These are phyloP conservation scores for Mucor velutinosus DNA, from an alignment of 371 early-diverging fungal species.

Conservation along the genomic window DNA sequence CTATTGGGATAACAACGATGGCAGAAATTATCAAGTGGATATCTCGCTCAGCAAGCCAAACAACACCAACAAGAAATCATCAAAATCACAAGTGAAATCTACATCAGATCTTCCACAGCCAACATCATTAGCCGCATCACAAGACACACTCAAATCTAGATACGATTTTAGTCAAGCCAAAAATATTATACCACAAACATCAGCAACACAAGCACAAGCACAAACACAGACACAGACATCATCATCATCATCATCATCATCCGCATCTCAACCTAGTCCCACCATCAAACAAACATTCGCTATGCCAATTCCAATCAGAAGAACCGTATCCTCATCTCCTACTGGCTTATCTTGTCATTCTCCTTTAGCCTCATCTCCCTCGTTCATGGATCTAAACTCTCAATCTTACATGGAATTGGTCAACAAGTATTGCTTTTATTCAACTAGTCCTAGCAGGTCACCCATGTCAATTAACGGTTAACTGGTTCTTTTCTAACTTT, in stretches of 20 bases:
- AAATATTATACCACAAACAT: not conserved
- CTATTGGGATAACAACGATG: slow-evolving; percentile 29
- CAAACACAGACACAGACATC: not conserved
- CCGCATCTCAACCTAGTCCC: not conserved
- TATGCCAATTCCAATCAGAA: slow-evolving; percentile 19
- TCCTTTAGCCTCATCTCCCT: slow-evolving; percentile 22
- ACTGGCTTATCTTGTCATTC: slow-evolving; percentile 21
- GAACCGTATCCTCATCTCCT: slow-evolving; percentile 10
- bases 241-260: not conserved
- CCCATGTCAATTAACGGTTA: slow-evolving; percentile 33
- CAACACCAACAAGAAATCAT: not conserved
- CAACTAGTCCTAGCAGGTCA: slow-evolving; percentile 36
- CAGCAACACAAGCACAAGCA: not conserved
- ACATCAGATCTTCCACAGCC: not conserved
- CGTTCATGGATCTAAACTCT: slow-evolving; percentile 26
- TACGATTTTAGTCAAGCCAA: slow-evolving; percentile 27
- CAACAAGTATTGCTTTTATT: slow-evolving; percentile 57
- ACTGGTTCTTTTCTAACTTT: not conserved
- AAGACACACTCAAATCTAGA: slow-evolving; percentile 14
- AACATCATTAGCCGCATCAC: not conserved
- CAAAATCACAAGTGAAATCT: not conserved
- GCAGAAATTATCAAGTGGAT: slow-evolving; percentile 25
- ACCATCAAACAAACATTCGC: not conserved
- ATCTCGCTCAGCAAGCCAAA: not conserved
- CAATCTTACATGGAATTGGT: slow-evolving; percentile 47